These are phyloP conservation scores for Yamadazyma mexicana DNA, from an alignment of 1,139 yeast genomes.

Conservation along the genomic window DNA sequence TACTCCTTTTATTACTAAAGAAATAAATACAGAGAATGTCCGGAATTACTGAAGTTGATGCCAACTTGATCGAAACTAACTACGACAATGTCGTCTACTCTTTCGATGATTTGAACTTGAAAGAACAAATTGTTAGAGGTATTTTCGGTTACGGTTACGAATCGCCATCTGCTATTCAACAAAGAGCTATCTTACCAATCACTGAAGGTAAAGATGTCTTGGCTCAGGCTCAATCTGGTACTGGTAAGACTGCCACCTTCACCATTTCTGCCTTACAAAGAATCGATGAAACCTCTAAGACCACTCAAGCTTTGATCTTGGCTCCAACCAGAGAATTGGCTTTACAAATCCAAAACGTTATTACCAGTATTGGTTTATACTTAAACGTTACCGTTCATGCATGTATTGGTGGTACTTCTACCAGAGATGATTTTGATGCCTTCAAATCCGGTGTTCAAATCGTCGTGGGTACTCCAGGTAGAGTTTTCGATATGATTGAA, in stretches of 20 bases:
- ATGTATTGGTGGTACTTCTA: constrained; percentile 97
- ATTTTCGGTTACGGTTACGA: constrained; percentile 98
- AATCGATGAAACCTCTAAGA: constrained; percentile 73
- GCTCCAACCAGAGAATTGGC: constrained; percentile 99
- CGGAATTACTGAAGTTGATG: constrained; percentile 76
- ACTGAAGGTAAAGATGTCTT: constrained; percentile 95
- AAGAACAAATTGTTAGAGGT: constrained; percentile 77
- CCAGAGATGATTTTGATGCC: constrained; percentile 88
- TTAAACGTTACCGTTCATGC: constrained; percentile 95
- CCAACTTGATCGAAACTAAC: constrained; percentile 89
- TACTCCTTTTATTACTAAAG: constrained; percentile 1
- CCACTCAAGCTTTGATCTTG: constrained; percentile 91
- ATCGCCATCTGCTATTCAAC: constrained; percentile 96
- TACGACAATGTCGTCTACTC: constrained; percentile 94
- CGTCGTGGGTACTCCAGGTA: constrained; percentile 99
- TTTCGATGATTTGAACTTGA: constrained; percentile 84
- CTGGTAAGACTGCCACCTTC: constrained; percentile 99
- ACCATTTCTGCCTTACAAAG: constrained; percentile 95
- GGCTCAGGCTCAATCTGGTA: constrained; percentile 99
- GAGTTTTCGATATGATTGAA: constrained; percentile 96
- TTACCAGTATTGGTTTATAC: constrained; percentile 89
- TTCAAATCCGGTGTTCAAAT: constrained; percentile 92
- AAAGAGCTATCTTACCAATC: constrained; percentile 96
- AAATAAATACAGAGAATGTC: constrained; percentile 26
- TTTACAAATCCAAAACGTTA: constrained; percentile 95